phyloP scores from a whole-genome alignment of 768 basidiomycete genomes.

The Termitomyces sp. region DNA sequence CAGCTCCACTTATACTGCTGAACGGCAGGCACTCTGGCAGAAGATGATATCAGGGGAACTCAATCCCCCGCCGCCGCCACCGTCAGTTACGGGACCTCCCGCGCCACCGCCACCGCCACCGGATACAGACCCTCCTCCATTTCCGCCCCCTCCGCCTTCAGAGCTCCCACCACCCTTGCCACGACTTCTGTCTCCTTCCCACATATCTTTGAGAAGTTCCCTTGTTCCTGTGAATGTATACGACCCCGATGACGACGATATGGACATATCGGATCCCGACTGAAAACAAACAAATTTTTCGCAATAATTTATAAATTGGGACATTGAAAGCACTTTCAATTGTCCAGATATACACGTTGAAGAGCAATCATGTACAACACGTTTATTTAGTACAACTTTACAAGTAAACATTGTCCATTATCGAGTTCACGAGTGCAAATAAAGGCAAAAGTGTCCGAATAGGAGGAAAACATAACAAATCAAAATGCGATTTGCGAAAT shows the following conservation, averaged over 20 bases:
- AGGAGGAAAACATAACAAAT: neutral
- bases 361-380: neutral
- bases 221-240: neutral
- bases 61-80: constrained; percentile 16
- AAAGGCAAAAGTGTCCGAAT: neutral
- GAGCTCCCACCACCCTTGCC: constrained; percentile 6
- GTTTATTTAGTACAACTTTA: neutral
- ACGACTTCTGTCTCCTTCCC: constrained; percentile 19
- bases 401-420: neutral
- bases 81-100: neutral
- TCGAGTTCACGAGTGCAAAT: neutral
- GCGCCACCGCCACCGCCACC: constrained; percentile 16
- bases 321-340: neutral
- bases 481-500: constrained; percentile 43
- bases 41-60: constrained; percentile 20
- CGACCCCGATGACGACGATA: constrained; percentile 15
- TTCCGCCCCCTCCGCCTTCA: constrained; percentile 18
- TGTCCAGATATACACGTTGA: neutral
- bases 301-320: no score
- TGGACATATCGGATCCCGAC: constrained; percentile 28
- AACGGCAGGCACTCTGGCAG: constrained; percentile 36
- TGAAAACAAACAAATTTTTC: neutral
- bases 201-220: neutral
- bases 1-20: constrained; percentile 26
- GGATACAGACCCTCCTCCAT: constrained; percentile 3